A percentile compares a stretch with the other conserved stretches of the same genome.
Conservation (phyloP, 306 rosid genomes). For the Chamaecrista fasciculata region DNA sequence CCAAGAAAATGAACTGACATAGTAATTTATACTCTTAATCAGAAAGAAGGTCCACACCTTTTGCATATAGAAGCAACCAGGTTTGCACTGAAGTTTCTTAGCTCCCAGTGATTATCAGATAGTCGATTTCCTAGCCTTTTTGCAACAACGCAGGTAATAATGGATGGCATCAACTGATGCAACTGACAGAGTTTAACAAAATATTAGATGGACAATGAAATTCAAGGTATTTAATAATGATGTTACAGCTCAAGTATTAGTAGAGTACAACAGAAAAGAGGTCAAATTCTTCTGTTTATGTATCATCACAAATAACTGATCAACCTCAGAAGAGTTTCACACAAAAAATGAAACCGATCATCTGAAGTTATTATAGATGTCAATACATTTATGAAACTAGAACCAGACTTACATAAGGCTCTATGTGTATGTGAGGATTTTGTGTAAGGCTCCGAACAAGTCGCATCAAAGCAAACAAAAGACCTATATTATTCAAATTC, state of each 20-base stretch:
- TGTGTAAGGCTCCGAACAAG: constrained; percentile 72
- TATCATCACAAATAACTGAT: constrained; percentile 19
- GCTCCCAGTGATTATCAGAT: constrained; percentile 93
- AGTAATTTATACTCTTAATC: background rate
- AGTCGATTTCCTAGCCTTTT: constrained; percentile 72
- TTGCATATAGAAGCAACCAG: constrained; percentile 77
- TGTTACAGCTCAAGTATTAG: constrained; percentile 24
- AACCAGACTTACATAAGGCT: constrained; percentile 76
- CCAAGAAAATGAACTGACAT: constrained; percentile 3
- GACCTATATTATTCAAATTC: constrained; percentile 48
- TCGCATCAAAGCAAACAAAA: constrained; percentile 75
- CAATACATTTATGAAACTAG: constrained; percentile 20
- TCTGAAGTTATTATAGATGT: constrained; percentile 2
- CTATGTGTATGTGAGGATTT: constrained; percentile 77
- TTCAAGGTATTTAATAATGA: constrained; percentile 1
- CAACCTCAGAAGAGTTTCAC: constrained; percentile 13
- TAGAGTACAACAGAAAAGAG: constrained; percentile 17
- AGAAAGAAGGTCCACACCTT: constrained; percentile 56
- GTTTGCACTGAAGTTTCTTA: constrained; percentile 76
- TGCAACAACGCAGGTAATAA: constrained; percentile 85
- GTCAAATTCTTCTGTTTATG: background rate
- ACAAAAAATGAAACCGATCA: constrained; percentile 18
- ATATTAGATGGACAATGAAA: constrained; percentile 32
- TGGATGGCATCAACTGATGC: constrained; percentile 91
- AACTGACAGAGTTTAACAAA: constrained; percentile 49